Evolutionary conservation across 192 early-diverging fungal species (phyloP).

Genomic region (Globomyces pollinis-pini): DNA sequence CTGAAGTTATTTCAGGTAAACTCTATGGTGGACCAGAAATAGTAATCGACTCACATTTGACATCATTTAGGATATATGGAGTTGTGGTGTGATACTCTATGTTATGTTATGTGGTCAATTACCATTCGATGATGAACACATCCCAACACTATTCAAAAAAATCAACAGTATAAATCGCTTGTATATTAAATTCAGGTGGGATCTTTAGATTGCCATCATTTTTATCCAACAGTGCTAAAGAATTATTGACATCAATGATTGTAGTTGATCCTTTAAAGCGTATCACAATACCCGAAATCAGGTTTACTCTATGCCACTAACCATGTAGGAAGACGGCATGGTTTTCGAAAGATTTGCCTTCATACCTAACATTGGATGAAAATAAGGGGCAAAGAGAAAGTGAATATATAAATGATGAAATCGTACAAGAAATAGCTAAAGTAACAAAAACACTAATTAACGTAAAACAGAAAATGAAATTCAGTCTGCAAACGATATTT

Average conservation of each 20-base stretch:
- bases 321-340: slow-evolving; percentile 48
- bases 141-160: slow-evolving; percentile 72
- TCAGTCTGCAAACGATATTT: slow-evolving; percentile 56
- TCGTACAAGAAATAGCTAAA: slow-evolving; percentile 72
- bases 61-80: slow-evolving; percentile 99
- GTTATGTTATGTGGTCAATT: slow-evolving; percentile 93
- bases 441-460: too few species aligned
- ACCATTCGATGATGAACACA: slow-evolving; percentile 98
- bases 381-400: slow-evolving; percentile 58
- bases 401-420: slow-evolving; percentile 66
- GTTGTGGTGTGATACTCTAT: slow-evolving; percentile 92
- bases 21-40: slow-evolving; percentile 91
- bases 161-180: slow-evolving; percentile 82
- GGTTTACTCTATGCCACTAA: too few species aligned
- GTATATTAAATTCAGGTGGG: slow-evolving; percentile 50
- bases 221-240: slow-evolving; percentile 73
- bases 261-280: slow-evolving; percentile 95
- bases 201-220: slow-evolving; percentile 87
- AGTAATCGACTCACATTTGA: too few species aligned
- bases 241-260: slow-evolving; percentile 80
- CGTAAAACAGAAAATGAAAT: slow-evolving; percentile 63
- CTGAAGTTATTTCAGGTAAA: slow-evolving; percentile 73
- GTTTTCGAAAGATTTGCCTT: slow-evolving; percentile 87
- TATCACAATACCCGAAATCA: slow-evolving; percentile 83
- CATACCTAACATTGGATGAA: slow-evolving; percentile 80